phyloP scores from a whole-genome alignment of 257 asterid genomes.

The Solanum habrochaites region DNA sequence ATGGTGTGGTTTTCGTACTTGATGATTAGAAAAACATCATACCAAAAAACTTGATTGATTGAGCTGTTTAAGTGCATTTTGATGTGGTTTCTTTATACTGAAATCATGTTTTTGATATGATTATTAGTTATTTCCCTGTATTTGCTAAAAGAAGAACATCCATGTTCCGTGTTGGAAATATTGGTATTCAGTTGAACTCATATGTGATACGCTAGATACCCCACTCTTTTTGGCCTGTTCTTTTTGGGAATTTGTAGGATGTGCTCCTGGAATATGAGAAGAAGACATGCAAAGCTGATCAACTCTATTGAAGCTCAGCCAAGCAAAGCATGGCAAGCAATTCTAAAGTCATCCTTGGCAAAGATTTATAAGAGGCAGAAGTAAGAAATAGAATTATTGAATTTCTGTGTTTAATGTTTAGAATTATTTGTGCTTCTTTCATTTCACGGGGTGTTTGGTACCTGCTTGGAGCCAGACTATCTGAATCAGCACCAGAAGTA shows the following conservation, averaged over 20 bases:
- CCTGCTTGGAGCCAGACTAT: neutral
- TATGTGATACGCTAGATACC: neutral
- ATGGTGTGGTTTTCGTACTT: slow-evolving; percentile 30
- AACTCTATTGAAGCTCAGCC: slow-evolving; percentile 21
- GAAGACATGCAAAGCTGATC: slow-evolving; percentile 16
- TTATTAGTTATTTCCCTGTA: neutral
- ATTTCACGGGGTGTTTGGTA: neutral
- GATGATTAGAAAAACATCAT: slow-evolving; percentile 24
- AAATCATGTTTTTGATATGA: neutral
- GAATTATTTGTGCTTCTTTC: neutral
- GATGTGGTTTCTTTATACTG: neutral
- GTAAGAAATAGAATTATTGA: neutral
- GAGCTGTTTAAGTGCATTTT: neutral
- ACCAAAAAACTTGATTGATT: neutral
- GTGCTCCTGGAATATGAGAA: slow-evolving; percentile 20
- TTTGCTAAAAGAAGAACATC: neutral
- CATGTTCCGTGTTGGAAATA: neutral
- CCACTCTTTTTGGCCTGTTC: neutral
- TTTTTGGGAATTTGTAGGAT: slow-evolving; percentile 5
- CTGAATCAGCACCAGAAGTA: neutral
- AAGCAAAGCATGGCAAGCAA: slow-evolving; percentile 24
- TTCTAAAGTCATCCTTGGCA: slow-evolving; percentile 18
- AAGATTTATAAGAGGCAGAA: slow-evolving; percentile 36
- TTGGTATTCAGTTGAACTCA: neutral
- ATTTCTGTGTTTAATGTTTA: neutral